phyloP scores from a whole-genome alignment of 2,329 filamentous ascomycete genomes.

The Aureobasidium sp. region DNA sequence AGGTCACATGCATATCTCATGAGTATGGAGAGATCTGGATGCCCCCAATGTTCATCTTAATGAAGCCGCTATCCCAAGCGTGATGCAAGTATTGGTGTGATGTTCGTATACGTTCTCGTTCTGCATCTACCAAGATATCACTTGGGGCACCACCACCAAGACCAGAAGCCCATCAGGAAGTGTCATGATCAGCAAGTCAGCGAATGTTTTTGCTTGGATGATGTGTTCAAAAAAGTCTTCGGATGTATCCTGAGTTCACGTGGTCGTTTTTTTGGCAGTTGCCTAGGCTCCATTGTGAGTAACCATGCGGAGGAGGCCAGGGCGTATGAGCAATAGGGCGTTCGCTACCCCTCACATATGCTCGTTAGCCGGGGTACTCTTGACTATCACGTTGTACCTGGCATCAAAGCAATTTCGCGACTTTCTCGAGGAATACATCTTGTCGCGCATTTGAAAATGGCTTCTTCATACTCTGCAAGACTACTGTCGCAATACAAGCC shows the following conservation, averaged over 20 bases:
- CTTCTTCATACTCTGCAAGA: background rate
- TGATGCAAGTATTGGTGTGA: slow-evolving; percentile 9
- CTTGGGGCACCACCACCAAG: slow-evolving; percentile 7
- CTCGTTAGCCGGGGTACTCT: background rate
- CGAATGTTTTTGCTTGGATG: no score
- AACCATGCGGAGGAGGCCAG: slow-evolving; percentile 4
- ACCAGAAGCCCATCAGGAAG: background rate
- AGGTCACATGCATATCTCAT: background rate
- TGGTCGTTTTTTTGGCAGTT: background rate
- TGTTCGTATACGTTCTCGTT: slow-evolving; percentile 3
- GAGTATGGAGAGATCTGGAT: background rate
- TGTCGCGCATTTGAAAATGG: background rate
- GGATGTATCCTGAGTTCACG: background rate
- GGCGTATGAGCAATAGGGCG: background rate
- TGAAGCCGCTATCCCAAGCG: background rate
- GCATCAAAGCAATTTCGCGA: slow-evolving; percentile 4
- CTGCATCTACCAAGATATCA: slow-evolving; percentile 2
- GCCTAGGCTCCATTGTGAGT: background rate
- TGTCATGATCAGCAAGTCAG: no score
- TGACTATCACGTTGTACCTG: slow-evolving; percentile 6
- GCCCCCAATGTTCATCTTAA: background rate
- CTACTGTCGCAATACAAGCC: background rate
- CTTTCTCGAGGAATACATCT: background rate
- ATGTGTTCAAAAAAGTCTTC: background rate
- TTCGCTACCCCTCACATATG: slow-evolving; percentile 7